phyloP scores from a whole-genome alignment of 345 rosid species.

The Eucalyptus leucophloia region DNA sequence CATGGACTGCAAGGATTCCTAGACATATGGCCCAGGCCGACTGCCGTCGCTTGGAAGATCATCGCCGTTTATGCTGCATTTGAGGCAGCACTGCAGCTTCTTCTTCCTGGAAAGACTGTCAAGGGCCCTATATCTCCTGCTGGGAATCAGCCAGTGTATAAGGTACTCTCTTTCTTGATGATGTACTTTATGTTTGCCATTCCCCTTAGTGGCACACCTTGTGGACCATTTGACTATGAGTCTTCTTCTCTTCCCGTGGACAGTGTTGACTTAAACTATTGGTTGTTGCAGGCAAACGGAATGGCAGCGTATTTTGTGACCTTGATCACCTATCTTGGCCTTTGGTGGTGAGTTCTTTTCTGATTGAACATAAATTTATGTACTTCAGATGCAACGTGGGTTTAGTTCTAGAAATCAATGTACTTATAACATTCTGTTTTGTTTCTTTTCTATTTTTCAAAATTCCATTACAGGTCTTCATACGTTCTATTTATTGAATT shows the following conservation, averaged over 20 bases:
- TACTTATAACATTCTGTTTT: not conserved
- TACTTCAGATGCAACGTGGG: not conserved
- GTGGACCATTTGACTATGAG: not conserved
- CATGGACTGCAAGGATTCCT: slow-evolving; percentile 63
- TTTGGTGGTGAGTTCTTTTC: slow-evolving; percentile 78
- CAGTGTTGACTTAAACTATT: not conserved
- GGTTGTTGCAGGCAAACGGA: slow-evolving; percentile 75
- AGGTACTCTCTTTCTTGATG: slow-evolving; percentile 23
- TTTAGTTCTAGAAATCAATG: not conserved
- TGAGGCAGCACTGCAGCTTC: slow-evolving; percentile 89
- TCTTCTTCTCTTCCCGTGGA: not conserved
- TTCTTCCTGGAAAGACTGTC: slow-evolving; percentile 82
- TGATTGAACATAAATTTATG: not conserved
- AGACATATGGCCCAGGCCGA: slow-evolving; percentile 78
- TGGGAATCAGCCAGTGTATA: slow-evolving; percentile 83
- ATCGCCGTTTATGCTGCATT: slow-evolving; percentile 71
- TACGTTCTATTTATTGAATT: not conserved
- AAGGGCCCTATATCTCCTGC: slow-evolving; percentile 88
- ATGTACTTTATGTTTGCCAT: not conserved
- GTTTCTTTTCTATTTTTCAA: not conserved
- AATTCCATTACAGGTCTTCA: not conserved
- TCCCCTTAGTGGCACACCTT: not conserved
- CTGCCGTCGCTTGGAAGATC: slow-evolving; percentile 56
- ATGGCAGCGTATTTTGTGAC: slow-evolving; percentile 77
- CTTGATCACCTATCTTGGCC: slow-evolving; percentile 58